Base-by-base conservation (phyloP, 2,329 filamentous ascomycete genomes). In the Sarocladiaceae sp. region DNA sequence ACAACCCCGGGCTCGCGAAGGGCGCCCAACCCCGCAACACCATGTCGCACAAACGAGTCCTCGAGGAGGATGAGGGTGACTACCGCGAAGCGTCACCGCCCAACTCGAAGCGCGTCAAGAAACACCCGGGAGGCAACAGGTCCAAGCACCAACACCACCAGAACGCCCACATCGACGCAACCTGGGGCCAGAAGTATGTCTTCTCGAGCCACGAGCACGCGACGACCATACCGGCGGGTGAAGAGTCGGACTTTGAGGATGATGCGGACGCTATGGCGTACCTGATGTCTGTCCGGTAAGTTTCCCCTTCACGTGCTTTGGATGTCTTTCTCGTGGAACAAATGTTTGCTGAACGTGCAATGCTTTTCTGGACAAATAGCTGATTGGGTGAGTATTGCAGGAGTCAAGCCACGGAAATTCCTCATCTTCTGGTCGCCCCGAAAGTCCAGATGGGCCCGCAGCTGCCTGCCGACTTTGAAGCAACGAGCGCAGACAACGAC, bases 371-470 rank as follows among this genome's bases (percentile, higher is more conserved):
- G 37, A 29, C n/a, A 27, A 15, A 16, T 12, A 27, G 58, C 74
- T 77, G 66, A 75, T 74, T 58, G 70, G 65, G 65, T 72, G 67
- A 71, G 67, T 70, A 59, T 56, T 18, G 48, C 64, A 93, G 87
- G 67, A 74, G 78, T 52, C 82, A 94, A 76, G 87, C 87, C n/a
- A 78, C 70, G 48, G 66, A 71, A 9, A 83, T 94, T 26, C 88
- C 88, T 1, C 75, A 82, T 51, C 67, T 93, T 10, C 73, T 93
- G 43, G 75, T 80, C 35, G 85, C 82, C 1, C 73, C 78, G 4
- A 75, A 70, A 51, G 60, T 69, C 10, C 72, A 70, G 49, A 67
- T 73, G 21, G 76, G 75, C 0, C 75, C 76, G 1, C 67, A 74
- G 52, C 61, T 70, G 3, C 73, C 72, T 4, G 59, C 63, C 7